Percentiles rank a stretch among this genome's conserved stretches.
Conservation (phyloP, 176 grass and related monocot species). For the Ensete glaucum region DNA sequence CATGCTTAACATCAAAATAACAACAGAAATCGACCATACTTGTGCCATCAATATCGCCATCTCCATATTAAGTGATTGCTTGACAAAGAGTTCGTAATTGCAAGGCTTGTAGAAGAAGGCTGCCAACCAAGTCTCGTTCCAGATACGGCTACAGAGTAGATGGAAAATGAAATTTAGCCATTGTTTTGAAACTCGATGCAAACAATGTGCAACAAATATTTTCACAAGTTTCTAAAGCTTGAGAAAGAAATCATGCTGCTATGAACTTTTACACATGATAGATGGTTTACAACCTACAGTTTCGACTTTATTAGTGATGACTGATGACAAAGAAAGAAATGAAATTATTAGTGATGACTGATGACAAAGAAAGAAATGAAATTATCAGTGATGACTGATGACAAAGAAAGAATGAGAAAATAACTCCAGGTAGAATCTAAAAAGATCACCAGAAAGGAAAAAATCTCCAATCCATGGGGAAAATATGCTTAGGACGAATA, state of each 20-base stretch:
- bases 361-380: not conserved
- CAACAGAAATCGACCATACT: slow-evolving; percentile 31
- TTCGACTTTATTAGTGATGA: too few species aligned
- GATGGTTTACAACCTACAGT: not conserved
- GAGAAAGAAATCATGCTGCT: not conserved
- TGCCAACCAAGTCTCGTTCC: slow-evolving; percentile 88
- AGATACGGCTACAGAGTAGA: slow-evolving; percentile 46
- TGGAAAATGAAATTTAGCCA: not conserved
- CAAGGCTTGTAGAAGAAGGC: slow-evolving; percentile 95
- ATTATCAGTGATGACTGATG: not conserved
- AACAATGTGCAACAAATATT: not conserved
- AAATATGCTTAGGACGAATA: not conserved
- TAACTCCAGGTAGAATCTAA: not conserved
- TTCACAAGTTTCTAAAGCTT: not conserved
- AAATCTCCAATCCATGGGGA: not conserved
- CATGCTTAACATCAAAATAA: not conserved
- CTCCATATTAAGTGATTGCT: slow-evolving; percentile 99
- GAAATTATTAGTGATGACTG: not conserved
- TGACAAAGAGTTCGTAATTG: slow-evolving; percentile 98
- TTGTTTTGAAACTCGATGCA: not conserved
- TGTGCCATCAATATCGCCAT: slow-evolving; percentile 89
- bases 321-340: not conserved
- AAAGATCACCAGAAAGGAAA: not conserved
- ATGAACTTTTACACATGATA: not conserved
- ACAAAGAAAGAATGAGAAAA: not conserved